phyloP scores from a whole-genome alignment of 2,329 filamentous ascomycete species.

The Fusarium falciforme region DNA sequence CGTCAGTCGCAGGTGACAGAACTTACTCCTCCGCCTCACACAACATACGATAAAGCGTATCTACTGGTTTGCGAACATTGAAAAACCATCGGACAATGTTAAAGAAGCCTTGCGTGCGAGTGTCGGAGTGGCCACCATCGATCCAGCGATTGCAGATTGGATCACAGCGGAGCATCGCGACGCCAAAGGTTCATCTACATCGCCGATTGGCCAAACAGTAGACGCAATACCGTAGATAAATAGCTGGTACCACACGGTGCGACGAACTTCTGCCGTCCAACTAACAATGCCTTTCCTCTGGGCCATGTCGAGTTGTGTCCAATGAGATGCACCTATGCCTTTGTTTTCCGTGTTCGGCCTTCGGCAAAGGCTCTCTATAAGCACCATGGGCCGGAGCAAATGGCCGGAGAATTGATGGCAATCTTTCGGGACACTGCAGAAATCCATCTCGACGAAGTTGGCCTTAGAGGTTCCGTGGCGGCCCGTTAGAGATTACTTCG shows the following conservation, averaged over 20 bases:
- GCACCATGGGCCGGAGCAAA: not conserved
- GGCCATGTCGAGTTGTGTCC: not conserved
- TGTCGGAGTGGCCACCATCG: not conserved
- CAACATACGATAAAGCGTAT: not conserved
- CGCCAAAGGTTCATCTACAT: not conserved
- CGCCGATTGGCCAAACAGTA: not conserved
- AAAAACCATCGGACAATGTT: not conserved
- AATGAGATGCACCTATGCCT: not conserved
- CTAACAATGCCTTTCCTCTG: not conserved
- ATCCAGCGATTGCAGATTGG: not conserved
- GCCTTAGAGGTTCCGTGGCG: not conserved
- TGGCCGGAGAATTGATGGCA: not conserved
- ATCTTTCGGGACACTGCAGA: not conserved
- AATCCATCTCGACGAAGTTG: not conserved
- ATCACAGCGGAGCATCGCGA: not conserved
- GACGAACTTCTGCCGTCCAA: not conserved
- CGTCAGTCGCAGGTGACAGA: not conserved
- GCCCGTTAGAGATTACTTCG: not conserved
- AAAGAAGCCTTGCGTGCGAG: not conserved
- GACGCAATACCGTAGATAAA: not conserved
- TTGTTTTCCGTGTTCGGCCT: not conserved
- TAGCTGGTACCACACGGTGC: not conserved
- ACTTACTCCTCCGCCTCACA: not conserved
- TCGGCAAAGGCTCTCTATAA: not conserved
- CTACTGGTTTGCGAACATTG: not conserved